These are phyloP conservation scores for Arthrobotrys iridis DNA, from an alignment of 2,329 filamentous ascomycete genomes.

Conservation along the genomic window DNA sequence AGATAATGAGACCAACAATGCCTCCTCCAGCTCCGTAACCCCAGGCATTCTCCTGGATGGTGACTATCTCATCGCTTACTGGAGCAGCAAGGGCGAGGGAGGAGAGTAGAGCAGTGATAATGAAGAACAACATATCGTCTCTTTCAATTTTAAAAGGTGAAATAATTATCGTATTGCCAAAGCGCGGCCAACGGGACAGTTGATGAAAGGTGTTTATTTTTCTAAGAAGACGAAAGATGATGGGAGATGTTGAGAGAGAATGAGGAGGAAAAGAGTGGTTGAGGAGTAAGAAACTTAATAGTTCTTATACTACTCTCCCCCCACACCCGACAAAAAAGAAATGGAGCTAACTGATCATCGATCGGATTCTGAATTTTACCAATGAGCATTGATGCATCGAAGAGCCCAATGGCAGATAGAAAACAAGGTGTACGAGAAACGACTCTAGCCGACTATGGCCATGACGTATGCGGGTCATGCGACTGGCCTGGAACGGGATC, in stretches of 20 bases:
- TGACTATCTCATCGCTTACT: conserved; percentile 61
- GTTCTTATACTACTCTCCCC: too few species aligned
- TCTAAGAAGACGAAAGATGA: neutral
- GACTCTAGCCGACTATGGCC: too few species aligned
- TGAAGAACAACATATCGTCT: conserved; percentile 61
- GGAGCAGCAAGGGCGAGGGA: conserved; percentile 66
- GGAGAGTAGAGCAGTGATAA: conserved; percentile 68
- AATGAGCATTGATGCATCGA: too few species aligned
- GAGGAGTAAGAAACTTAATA: neutral
- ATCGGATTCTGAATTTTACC: too few species aligned
- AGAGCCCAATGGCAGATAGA: too few species aligned
- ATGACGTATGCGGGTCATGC: conserved; percentile 36
- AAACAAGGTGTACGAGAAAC: too few species aligned
- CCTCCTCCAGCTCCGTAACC: conserved; percentile 72
- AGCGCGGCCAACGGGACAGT: neutral
- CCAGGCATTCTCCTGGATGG: conserved; percentile 64
- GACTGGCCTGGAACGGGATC: conserved; percentile 1
- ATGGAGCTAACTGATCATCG: neutral
- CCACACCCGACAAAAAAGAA: too few species aligned
- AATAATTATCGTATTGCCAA: neutral
- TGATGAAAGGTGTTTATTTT: neutral
- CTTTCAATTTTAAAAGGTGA: neutral
- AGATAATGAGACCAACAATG: conserved; percentile 70
- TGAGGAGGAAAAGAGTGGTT: conserved; percentile 11
- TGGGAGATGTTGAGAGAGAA: neutral